Base-by-base conservation (phyloP, 2,329 filamentous ascomycete species). In the Pseudogymnoascus verrucosus region DNA sequence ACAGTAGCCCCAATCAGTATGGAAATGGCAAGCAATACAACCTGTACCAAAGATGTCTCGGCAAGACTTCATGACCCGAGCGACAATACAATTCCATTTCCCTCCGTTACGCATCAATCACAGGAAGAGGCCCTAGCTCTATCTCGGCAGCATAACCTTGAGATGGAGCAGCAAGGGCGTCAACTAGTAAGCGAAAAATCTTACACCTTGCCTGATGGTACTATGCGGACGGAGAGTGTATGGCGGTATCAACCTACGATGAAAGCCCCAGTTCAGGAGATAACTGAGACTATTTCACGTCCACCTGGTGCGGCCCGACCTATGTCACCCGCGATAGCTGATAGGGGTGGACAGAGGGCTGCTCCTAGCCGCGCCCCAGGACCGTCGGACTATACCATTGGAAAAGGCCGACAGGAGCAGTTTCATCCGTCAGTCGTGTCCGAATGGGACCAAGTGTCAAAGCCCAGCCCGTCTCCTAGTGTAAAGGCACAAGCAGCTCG, bases 401-500 rank as follows among this genome's bases (percentile, higher is more conserved):
- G 59, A 26, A 31, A 12, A 11, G 34, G 34, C 19, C 7, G 12
- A 16, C 19, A 39, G n/a, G 59, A 39, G 21, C 34, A 39, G 34
- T 26, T 39, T 19, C 59, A 39, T 14, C 34, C 59, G 12, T 42
- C 39, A 16, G 59, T 31, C 6, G 34, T 61, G 11, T 39, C 59
- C 10, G 59, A 40, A 28, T 61, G 59, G 59, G 39, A 61, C 39
- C 59, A 61, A 61, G 19, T 61, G 34, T 42, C 59, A 6, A 40
- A 61, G 59, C 59, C 59, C 23, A 28, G 39, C 12, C 59, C 59
- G 5, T 39, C 59, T 26, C 59, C 59, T 14, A 39, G 26, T 61
- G 59, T n/a, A 61, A 39, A 39, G 12, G 59, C 26, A 4, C 12
- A 61, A 40, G 59, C 19, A 31, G 26, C 39, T 8, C 59, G 59